Base-by-base conservation (phyloP, 768 basidiomycete genomes). In the Agaricus subrufescens region DNA sequence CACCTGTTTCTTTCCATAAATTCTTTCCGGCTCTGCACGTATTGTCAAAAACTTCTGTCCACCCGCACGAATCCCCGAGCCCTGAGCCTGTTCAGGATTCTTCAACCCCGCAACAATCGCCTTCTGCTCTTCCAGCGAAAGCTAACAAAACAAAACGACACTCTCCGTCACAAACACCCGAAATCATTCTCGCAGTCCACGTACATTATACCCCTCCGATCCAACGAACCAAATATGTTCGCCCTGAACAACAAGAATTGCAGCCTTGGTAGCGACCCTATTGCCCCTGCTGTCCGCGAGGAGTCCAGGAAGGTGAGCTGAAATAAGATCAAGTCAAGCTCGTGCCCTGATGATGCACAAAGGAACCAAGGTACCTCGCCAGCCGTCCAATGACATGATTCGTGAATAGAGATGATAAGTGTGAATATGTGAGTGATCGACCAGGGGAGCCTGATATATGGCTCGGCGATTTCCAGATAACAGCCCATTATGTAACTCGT, bases 291-390 rank as follows among this genome's bases (percentile, higher is more conserved):
- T 85, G 37, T 83, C 89, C 63, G 95, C 69, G 55, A 95, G 83
- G 69, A 91, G 84, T 65, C 73, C 75, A 69, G 94, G 89, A 70
- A 94, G 88, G 74, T 92, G 91, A 59, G 79, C 92, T 94, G 63
- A 56, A 46, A 54, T 49, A 11, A 31, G 19, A 42, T 45, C 42
- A 29, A 12, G 25, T 49, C 47, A n/a, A 54, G 48, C 29, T 19
- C 19, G 47, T 46, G n/a, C 40, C 29, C 26, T 48, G 38, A 38
- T 27, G 39, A 15, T 37, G 37, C 44, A 45, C 25, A 45, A 42
- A 31, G 2, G 26, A 31, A 14, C 9, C 19, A 19, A 27, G 45
- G 37, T 58, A 89, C 86, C 60, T 84, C 87, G 84, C 86, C 87
- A 88, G 65, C 34, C 34, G 34, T 34, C 34, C 34, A 34, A 34